These are phyloP conservation scores for Exophiala xenobiotica DNA, from an alignment of 2,329 filamentous ascomycete genomes.

Conservation along the genomic window DNA sequence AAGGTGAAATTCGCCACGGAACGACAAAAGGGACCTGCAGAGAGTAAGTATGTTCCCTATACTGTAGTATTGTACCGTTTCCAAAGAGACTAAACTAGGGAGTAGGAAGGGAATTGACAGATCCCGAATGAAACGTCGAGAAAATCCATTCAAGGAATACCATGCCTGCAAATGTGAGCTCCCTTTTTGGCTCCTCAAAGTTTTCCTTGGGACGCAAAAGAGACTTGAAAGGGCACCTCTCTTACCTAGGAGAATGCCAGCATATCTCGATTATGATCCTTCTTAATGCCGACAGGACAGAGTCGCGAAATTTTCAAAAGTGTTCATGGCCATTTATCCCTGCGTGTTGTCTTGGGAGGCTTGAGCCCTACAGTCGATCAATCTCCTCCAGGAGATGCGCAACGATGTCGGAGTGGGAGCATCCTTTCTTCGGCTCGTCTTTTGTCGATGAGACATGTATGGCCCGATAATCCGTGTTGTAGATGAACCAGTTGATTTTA, in stretches of 20 bases:
- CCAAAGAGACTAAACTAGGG: slow-evolving; percentile 6
- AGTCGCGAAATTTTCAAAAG: too few species aligned
- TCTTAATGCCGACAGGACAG: too few species aligned
- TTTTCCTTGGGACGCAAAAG: too few species aligned
- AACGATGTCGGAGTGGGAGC: slow-evolving; percentile 4
- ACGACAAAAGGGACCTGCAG: slow-evolving; percentile 3
- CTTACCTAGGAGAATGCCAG: too few species aligned
- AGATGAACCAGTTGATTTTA: slow-evolving; percentile 6
- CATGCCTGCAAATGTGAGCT: background rate
- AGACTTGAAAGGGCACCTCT: too few species aligned
- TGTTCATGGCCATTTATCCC: too few species aligned
- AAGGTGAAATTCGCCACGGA: slow-evolving; percentile 5
- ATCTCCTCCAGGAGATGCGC: background rate
- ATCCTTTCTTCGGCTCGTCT: slow-evolving; percentile 7
- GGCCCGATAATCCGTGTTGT: background rate
- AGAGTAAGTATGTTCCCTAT: slow-evolving; percentile 1
- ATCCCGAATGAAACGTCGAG: background rate
- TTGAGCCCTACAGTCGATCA: too few species aligned
- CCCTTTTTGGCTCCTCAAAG: slow-evolving; percentile 11
- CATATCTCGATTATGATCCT: too few species aligned
- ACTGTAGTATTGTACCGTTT: background rate
- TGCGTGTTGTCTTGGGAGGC: too few species aligned
- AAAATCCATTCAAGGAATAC: background rate
- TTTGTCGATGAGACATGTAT: slow-evolving; percentile 12
- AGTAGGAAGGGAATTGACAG: background rate